phyloP scores from a whole-genome alignment of 331 rosid genomes.

The Pyracantha coccinea region DNA sequence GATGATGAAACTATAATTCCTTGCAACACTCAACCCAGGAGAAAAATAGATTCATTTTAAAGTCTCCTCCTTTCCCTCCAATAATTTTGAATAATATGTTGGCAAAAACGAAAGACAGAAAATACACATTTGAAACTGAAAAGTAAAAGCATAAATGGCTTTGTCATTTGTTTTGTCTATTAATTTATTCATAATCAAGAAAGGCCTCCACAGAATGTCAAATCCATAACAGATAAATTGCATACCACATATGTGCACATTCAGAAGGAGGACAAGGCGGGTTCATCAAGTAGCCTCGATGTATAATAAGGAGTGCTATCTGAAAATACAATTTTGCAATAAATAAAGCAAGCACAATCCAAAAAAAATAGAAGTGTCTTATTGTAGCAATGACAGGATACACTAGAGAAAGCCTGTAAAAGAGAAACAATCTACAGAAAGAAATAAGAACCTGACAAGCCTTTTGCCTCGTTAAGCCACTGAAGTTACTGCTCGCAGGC shows the following conservation, averaged over 20 bases:
- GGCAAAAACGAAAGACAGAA: background rate
- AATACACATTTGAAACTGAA: background rate
- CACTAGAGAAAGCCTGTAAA: background rate
- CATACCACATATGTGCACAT: conserved; percentile 95
- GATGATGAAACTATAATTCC: background rate
- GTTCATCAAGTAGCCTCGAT: conserved; percentile 83
- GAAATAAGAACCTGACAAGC: conserved; percentile 75
- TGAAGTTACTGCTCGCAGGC: conserved; percentile 91
- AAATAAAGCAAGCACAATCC: conserved; percentile 22
- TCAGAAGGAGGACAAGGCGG: conserved; percentile 96
- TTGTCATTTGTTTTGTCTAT: background rate
- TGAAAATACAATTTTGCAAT: conserved; percentile 48
- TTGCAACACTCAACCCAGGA: background rate
- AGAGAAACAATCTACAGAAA: conserved; percentile 15
- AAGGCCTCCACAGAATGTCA: background rate
- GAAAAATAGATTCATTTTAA: background rate
- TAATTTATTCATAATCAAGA: background rate
- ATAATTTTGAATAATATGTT: background rate
- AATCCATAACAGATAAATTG: conserved; percentile 3
- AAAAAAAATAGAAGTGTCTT: conserved; percentile 4
- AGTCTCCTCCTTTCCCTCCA: background rate
- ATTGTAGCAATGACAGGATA: background rate
- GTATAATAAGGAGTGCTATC: conserved; percentile 80
- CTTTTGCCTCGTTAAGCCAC: conserved; percentile 70
- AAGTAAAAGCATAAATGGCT: background rate